A percentile compares a stretch with the other conserved stretches of the same genome.
These are phyloP conservation scores for Coniella vitis DNA, from an alignment of 2,329 filamentous ascomycete species.

Conservation along the genomic window DNA sequence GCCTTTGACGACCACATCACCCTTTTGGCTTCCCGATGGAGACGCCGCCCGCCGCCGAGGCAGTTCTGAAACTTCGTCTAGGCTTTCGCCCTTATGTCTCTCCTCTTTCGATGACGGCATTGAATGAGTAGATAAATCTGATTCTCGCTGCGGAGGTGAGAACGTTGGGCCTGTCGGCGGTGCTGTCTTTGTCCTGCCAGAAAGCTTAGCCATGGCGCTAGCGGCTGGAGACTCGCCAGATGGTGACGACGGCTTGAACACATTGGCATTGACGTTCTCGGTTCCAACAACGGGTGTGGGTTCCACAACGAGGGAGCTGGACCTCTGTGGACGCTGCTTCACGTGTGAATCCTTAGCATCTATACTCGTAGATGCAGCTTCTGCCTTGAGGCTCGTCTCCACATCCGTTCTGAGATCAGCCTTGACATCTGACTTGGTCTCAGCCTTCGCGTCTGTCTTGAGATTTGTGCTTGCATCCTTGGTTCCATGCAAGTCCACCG, in stretches of 20 bases:
- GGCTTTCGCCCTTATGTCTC: conserved; percentile 31
- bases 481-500: background rate
- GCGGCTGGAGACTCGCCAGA: conserved; percentile 54
- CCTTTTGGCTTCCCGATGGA: conserved; percentile 23
- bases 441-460: background rate
- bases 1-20: conserved; percentile 24
- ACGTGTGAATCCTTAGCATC: conserved; percentile 37
- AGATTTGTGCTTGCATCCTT: background rate
- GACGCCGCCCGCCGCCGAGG: conserved; percentile 33
- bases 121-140: conserved; percentile 38
- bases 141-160: conserved; percentile 29
- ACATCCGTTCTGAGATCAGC: conserved; percentile 5
- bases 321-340: conserved; percentile 28
- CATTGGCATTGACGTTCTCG: conserved; percentile 60
- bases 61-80: conserved; percentile 22
- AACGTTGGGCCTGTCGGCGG: conserved; percentile 36
- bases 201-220: conserved; percentile 60
- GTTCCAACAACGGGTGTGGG: conserved; percentile 61
- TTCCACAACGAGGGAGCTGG: conserved; percentile 55
- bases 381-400: conserved; percentile 19
- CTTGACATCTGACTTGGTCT: conserved; percentile 15
- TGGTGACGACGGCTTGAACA: conserved; percentile 49
- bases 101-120: conserved; percentile 42
- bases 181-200: conserved; percentile 52
- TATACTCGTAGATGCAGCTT: conserved; percentile 41